phyloP scores from a whole-genome alignment of 2,329 filamentous ascomycete species.

The Sporothrix pseudoabietina region DNA sequence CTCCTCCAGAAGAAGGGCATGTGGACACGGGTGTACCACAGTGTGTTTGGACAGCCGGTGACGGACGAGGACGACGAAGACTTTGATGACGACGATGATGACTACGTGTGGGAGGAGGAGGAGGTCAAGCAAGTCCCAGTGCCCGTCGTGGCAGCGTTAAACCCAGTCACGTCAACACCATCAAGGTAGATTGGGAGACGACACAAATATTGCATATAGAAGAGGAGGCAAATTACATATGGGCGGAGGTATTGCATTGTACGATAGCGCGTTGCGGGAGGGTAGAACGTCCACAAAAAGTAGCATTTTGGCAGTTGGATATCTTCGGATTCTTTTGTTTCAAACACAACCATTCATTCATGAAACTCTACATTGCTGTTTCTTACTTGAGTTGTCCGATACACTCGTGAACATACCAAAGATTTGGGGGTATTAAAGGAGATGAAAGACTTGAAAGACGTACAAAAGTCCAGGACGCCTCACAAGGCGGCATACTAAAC shows the following conservation, averaged over 20 bases:
- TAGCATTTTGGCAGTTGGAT: neutral
- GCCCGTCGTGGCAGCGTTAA: neutral
- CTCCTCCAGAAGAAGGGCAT: slow-evolving; percentile 92
- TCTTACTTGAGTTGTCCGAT: too few relatives aligned
- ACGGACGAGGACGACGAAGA: slow-evolving; percentile 58
- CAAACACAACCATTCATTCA: neutral
- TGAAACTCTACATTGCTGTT: neutral
- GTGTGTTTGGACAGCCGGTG: slow-evolving; percentile 61
- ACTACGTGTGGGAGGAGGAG: slow-evolving; percentile 35
- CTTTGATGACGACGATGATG: slow-evolving; percentile 57
- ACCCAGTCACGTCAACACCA: neutral
- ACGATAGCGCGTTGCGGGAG: slow-evolving; percentile 1
- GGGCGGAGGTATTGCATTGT: neutral
- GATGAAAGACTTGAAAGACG: neutral
- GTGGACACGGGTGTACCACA: slow-evolving; percentile 79
- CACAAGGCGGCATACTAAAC: neutral
- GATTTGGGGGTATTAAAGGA: neutral
- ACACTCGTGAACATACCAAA: too few relatives aligned
- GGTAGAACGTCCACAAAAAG: neutral
- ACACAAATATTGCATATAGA: neutral
- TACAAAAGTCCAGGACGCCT: neutral
- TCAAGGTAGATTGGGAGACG: neutral
- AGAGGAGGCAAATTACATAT: neutral
- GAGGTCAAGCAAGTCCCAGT: neutral
- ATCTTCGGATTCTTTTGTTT: neutral